Percentiles rank a stretch among this genome's conserved stretches.
phyloP scores from a whole-genome alignment of 495 filamentous ascomycete genomes.

The Aspergillus baeticus region DNA sequence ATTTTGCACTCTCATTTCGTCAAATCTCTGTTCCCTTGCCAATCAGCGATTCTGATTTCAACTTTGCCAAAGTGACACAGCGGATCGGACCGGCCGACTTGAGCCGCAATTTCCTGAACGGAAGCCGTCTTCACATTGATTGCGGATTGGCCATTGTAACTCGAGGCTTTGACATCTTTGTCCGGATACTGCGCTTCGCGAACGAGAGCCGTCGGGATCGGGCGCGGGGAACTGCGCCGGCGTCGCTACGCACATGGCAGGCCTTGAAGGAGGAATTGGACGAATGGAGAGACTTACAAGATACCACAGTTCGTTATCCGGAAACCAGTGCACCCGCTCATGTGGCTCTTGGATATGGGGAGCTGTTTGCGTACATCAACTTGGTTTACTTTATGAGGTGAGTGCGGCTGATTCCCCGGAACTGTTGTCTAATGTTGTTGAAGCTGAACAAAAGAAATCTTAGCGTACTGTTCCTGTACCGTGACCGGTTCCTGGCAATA shows the following conservation, averaged over 20 bases:
- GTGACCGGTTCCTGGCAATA: slow-evolving; percentile 39
- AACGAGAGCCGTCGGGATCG: slow-evolving; percentile 41
- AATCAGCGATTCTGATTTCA: slow-evolving; percentile 43
- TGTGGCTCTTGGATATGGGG: slow-evolving; percentile 42
- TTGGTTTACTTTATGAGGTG: slow-evolving; percentile 47
- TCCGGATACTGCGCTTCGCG: slow-evolving; percentile 43
- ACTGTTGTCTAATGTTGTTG: background rate
- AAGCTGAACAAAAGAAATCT: background rate
- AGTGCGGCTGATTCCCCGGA: background rate
- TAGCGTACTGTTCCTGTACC: slow-evolving; percentile 43
- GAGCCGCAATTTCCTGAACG: slow-evolving; percentile 22
- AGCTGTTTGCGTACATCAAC: slow-evolving; percentile 46
- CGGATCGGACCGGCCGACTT: slow-evolving; percentile 41
- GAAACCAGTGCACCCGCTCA: slow-evolving; percentile 40
- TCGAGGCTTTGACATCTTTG: slow-evolving; percentile 45
- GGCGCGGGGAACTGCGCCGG: slow-evolving; percentile 18
- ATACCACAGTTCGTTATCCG: slow-evolving; percentile 38
- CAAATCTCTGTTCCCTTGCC: slow-evolving; percentile 44
- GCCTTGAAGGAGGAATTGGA: slow-evolving; percentile 38
- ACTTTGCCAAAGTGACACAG: slow-evolving; percentile 28
- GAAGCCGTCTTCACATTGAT: slow-evolving; percentile 33
- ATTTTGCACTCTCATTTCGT: slow-evolving; percentile 43
- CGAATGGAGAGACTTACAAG: slow-evolving; percentile 43
- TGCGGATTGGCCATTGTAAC: slow-evolving; percentile 40
- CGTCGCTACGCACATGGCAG: slow-evolving; percentile 28